phyloP scores from a whole-genome alignment of 2,329 filamentous ascomycete genomes.

The Stachybotrys chlorohalonatus region DNA sequence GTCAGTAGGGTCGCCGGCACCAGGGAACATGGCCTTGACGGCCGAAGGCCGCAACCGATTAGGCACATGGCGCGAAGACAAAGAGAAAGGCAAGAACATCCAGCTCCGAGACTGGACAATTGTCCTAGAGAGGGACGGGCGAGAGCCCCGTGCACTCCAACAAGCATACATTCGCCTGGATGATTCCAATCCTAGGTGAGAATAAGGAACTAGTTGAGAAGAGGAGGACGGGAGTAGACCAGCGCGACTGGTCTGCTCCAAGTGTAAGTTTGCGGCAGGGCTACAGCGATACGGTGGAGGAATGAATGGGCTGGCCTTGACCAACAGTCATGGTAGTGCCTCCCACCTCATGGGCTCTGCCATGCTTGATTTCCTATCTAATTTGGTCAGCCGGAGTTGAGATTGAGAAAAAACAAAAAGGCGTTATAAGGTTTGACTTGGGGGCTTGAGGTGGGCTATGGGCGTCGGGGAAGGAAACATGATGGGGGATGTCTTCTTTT shows the following conservation, averaged over 20 bases:
- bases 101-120: constrained; percentile 77
- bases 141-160: constrained; percentile 54
- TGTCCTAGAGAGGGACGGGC: constrained; percentile 71
- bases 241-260: constrained; percentile 18
- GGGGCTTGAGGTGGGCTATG: background rate
- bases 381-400: background rate
- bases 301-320: background rate
- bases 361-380: background rate
- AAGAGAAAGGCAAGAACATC: constrained; percentile 65
- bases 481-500: background rate
- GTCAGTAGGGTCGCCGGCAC: constrained; percentile 18
- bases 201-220: background rate
- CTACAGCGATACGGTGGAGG: background rate
- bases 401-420: background rate
- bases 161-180: constrained; percentile 46
- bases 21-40: constrained; percentile 34
- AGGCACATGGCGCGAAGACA: constrained; percentile 72
- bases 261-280: constrained; percentile 2
- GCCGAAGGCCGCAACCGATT: constrained; percentile 53
- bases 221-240: constrained; percentile 8
- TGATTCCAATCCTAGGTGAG: constrained; percentile 32
- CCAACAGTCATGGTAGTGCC: background rate
- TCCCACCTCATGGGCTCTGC: background rate
- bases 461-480: background rate
- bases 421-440: background rate